phyloP scores from a whole-genome alignment of 2,329 filamentous ascomycete genomes.

The Fusarium redolens region DNA sequence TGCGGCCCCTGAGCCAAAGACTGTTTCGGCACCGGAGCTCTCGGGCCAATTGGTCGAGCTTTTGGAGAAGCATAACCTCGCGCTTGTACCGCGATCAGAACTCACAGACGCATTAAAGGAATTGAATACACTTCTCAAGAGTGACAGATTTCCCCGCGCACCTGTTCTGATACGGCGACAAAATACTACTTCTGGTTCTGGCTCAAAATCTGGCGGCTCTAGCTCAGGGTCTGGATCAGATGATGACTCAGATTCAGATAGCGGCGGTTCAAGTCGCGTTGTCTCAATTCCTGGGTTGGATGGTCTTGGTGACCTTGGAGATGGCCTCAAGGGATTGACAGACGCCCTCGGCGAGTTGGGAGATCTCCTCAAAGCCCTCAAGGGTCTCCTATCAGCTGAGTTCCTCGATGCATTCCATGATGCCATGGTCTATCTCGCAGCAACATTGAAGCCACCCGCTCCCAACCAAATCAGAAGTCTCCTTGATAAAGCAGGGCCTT shows the following conservation, averaged over 20 bases:
- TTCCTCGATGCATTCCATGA: conserved; percentile 56
- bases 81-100: conserved; percentile 58
- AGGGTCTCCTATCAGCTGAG: conserved; percentile 50
- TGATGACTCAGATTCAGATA: neutral
- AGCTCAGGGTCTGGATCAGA: neutral
- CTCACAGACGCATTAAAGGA: conserved; percentile 58
- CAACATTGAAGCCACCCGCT: conserved; percentile 53
- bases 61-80: conserved; percentile 57
- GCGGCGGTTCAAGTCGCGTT: neutral
- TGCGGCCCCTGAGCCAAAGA: conserved; percentile 43
- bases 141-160: conserved; percentile 24
- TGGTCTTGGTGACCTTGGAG: conserved; percentile 29
- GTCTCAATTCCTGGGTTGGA: conserved; percentile 29
- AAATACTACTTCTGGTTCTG: conserved; percentile 17
- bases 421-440: conserved; percentile 54
- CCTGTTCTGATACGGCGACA: conserved; percentile 28
- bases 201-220: neutral
- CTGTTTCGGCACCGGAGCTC: conserved; percentile 47
- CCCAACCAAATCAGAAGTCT: conserved; percentile 46
- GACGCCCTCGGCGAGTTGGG: conserved; percentile 39
- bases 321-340: conserved; percentile 41
- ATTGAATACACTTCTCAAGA: conserved; percentile 55
- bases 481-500: conserved; percentile 44
- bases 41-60: conserved; percentile 52
- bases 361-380: conserved; percentile 46